A percentile compares a stretch with the other conserved stretches of the same genome.
Conservation (phyloP, 805 yeast genomes). For the Kuraishia floccosa region DNA sequence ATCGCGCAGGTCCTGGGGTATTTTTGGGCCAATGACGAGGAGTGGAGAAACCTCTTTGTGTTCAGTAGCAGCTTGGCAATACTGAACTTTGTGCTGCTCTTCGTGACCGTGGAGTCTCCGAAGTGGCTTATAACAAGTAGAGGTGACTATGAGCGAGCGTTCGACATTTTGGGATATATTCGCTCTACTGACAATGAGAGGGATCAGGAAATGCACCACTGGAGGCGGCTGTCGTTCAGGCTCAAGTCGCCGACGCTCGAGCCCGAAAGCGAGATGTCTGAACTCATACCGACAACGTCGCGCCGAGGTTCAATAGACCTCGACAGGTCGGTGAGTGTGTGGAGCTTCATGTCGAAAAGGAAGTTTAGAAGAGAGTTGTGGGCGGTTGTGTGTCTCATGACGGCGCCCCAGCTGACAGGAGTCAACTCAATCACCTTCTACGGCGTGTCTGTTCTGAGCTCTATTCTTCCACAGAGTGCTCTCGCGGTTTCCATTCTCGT, state of each 20-base stretch:
- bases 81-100: slow-evolving; percentile 19
- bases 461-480: slow-evolving; percentile 25
- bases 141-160: slow-evolving; percentile 19
- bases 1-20: slow-evolving; percentile 21
- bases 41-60: slow-evolving; percentile 24
- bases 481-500: slow-evolving; percentile 5
- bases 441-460: slow-evolving; percentile 26
- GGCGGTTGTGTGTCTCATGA: slow-evolving; percentile 24
- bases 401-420: slow-evolving; percentile 32
- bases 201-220: slow-evolving; percentile 4
- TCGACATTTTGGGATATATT: slow-evolving; percentile 12
- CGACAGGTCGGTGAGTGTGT: slow-evolving; percentile 11
- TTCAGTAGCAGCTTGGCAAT: slow-evolving; percentile 15
- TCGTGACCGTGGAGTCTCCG: slow-evolving; percentile 26
- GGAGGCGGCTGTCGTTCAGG: slow-evolving; percentile 3
- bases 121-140: slow-evolving; percentile 26
- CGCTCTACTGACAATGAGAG: slow-evolving; percentile 3
- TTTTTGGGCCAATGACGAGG: slow-evolving; percentile 21
- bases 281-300: slow-evolving; percentile 6
- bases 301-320: slow-evolving; percentile 21
- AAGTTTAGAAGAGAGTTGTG: slow-evolving; percentile 5
- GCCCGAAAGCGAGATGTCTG: slow-evolving; percentile 1
- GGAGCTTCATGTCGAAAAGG: slow-evolving; percentile 12
- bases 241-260: not conserved
- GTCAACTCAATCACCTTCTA: slow-evolving; percentile 30